Percentiles rank a stretch among this genome's conserved stretches.
Evolutionary conservation across 768 basidiomycete genomes (phyloP).

Genomic region (Amyloporia xantha): DNA sequence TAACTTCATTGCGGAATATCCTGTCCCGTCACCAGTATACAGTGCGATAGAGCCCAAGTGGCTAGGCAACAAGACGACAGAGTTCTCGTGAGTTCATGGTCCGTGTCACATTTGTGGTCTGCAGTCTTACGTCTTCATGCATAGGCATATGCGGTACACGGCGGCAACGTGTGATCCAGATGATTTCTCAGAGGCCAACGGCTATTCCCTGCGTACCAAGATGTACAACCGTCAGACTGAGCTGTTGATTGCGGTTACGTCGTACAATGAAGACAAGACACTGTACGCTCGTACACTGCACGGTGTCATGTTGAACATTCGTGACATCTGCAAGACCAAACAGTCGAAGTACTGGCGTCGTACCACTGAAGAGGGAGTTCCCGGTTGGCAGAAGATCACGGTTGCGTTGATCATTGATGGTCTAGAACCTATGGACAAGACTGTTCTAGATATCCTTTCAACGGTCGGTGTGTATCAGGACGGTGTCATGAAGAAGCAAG

Average conservation of each 20-base stretch:
- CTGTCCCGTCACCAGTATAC: slow-evolving; percentile 77
- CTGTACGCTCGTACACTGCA: slow-evolving; percentile 90
- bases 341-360: slow-evolving; percentile 88
- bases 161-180: slow-evolving; percentile 91
- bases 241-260: slow-evolving; percentile 89
- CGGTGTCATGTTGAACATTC: slow-evolving; percentile 95
- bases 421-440: slow-evolving; percentile 93
- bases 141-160: slow-evolving; percentile 87
- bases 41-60: slow-evolving; percentile 81
- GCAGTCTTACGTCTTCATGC: slow-evolving; percentile 2
- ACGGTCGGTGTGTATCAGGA: slow-evolving; percentile 93
- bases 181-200: slow-evolving; percentile 72
- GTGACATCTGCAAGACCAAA: slow-evolving; percentile 95
- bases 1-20: slow-evolving; percentile 87
- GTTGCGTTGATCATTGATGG: slow-evolving; percentile 92
- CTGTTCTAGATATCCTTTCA: slow-evolving; percentile 79
- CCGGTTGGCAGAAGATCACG: slow-evolving; percentile 87
- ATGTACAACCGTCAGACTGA: slow-evolving; percentile 89
- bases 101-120: background rate
- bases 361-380: slow-evolving; percentile 74
- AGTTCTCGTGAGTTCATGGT: slow-evolving; percentile 71
- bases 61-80: slow-evolving; percentile 64
- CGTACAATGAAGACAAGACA: slow-evolving; percentile 89
- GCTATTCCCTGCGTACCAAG: slow-evolving; percentile 81
- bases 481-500: slow-evolving; percentile 90